A percentile compares a stretch with the other conserved stretches of the same genome.
phyloP scores from a whole-genome alignment of 176 grass and related monocot genomes.

The Oryza nivara region DNA sequence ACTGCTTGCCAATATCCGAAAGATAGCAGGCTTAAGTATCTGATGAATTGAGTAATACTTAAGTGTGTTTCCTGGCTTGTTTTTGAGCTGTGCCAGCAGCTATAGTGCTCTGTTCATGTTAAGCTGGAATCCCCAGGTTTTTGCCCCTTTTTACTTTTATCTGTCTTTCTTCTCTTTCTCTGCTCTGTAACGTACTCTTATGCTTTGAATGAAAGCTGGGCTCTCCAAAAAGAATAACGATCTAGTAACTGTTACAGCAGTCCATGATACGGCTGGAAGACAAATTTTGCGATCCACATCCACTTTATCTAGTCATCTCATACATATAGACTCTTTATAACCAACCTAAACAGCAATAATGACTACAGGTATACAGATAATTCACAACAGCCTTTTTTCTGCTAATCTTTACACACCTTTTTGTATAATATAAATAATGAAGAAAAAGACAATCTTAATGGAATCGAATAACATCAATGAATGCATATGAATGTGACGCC shows the following conservation, averaged over 20 bases:
- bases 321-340: conserved; percentile 46
- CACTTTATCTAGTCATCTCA: conserved; percentile 21
- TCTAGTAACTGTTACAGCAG: conserved; percentile 25
- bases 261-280: conserved; percentile 29
- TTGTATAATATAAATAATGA: conserved; percentile 49
- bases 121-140: too few species aligned
- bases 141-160: too few species aligned
- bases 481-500: conserved; percentile 53
- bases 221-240: background rate
- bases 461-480: conserved; percentile 50
- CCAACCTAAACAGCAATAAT: conserved; percentile 51
- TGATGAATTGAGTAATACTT: too few species aligned
- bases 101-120: too few species aligned
- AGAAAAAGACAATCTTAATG: conserved; percentile 38
- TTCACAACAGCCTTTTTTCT: conserved; percentile 27
- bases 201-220: too few species aligned
- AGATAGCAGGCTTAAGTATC: too few species aligned
- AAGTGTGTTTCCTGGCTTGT: too few species aligned
- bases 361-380: conserved; percentile 38
- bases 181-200: too few species aligned
- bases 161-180: too few species aligned
- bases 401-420: conserved; percentile 31
- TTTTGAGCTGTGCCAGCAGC: too few species aligned
- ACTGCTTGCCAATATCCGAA: too few species aligned
- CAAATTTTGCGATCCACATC: conserved; percentile 15